A percentile compares a stretch with the other conserved stretches of the same genome.
Evolutionary conservation across 768 basidiomycete genomes (phyloP).

Genomic region (Collybiopsis confluens): DNA sequence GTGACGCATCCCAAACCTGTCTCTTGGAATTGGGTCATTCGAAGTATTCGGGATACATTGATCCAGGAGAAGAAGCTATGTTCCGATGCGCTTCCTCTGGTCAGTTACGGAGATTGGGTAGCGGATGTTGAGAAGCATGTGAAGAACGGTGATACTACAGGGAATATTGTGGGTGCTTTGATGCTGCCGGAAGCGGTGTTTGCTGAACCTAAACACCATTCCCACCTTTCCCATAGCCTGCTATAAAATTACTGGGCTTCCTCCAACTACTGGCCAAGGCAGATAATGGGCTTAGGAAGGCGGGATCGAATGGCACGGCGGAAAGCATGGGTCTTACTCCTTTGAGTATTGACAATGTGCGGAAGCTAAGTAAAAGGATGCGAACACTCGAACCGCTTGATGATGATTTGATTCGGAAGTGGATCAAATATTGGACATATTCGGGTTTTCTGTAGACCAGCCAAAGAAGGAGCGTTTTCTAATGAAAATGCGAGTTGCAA

Average conservation of each 20-base stretch:
- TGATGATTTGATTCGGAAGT: constrained; percentile 21
- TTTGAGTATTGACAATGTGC: constrained; percentile 25
- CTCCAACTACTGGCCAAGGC: constrained; percentile 18
- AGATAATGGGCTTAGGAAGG: too few species aligned
- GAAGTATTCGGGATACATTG: neutral
- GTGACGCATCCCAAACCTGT: constrained; percentile 33
- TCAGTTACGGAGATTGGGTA: neutral
- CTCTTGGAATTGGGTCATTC: neutral
- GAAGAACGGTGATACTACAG: neutral
- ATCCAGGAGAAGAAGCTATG: constrained; percentile 10
- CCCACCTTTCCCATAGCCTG: constrained; percentile 22
- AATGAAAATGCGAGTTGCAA: too few species aligned
- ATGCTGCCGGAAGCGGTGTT: neutral
- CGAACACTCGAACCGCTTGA: constrained; percentile 20
- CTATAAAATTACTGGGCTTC: constrained; percentile 30
- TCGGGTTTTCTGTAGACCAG: too few species aligned
- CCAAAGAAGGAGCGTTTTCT: too few species aligned
- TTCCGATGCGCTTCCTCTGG: neutral
- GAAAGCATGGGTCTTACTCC: constrained; percentile 21
- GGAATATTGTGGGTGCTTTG: neutral
- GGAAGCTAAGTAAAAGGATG: constrained; percentile 29
- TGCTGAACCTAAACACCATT: neutral
- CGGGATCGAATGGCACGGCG: neutral
- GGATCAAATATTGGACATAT: constrained; percentile 35
- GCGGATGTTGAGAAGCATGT: neutral